Evolutionary conservation across 208 protist species (phyloP).

Genomic region (Acanthamoeba royreba): DNA sequence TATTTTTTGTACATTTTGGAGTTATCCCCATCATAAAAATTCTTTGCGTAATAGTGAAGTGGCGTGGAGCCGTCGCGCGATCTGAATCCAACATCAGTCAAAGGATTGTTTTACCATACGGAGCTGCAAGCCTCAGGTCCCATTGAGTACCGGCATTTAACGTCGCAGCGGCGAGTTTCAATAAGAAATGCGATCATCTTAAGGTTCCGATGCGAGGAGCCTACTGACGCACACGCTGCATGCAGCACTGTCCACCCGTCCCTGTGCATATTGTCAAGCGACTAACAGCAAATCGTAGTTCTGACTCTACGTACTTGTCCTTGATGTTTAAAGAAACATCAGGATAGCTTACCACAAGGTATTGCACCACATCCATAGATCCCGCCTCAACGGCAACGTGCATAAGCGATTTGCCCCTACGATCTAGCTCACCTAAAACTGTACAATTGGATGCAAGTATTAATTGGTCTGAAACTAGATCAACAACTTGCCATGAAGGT

Average conservation of each 20-base stretch:
- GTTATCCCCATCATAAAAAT: background rate
- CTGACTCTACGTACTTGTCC: background rate
- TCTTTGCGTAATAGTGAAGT: background rate
- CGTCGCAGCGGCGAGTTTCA: background rate
- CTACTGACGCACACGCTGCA: background rate
- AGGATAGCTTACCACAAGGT: background rate
- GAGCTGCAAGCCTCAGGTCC: too few species aligned
- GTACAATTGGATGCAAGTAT: background rate
- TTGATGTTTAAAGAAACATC: background rate
- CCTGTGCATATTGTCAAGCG: too few species aligned
- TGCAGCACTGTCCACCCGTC: background rate
- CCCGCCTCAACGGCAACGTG: background rate
- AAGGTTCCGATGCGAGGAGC: background rate
- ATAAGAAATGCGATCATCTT: background rate
- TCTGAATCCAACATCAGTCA: background rate
- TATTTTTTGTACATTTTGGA: background rate
- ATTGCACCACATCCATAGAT: background rate
- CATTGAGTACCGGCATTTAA: background rate
- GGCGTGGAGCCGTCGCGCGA: background rate
- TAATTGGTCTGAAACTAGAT: too few species aligned
- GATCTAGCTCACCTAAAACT: background rate
- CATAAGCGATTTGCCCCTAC: background rate
- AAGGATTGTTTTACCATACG: too few species aligned
- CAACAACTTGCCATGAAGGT: too few species aligned
- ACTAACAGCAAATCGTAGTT: too few species aligned